phyloP scores from a whole-genome alignment of 768 basidiomycete species.

The Termitomyces sp. region DNA sequence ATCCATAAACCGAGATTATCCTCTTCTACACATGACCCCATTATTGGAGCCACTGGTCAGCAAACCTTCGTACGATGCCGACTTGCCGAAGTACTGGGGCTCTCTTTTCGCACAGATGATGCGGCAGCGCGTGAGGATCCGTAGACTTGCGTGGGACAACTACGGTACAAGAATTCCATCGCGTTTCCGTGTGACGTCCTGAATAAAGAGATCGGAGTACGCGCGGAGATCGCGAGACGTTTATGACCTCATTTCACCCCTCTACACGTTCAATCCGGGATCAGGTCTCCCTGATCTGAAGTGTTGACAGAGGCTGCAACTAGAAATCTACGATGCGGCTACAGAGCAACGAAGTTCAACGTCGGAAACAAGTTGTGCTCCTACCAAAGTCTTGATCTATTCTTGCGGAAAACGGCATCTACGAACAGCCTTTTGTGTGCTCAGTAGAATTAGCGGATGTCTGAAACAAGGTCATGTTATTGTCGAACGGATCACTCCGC shows the following conservation, averaged over 20 bases:
- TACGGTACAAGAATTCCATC: conserved; percentile 29
- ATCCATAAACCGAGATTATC: conserved; percentile 22
- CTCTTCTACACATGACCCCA: conserved; percentile 35
- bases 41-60: conserved; percentile 36
- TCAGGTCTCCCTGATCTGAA: conserved; percentile 35
- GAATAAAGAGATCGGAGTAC: background rate
- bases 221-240: background rate
- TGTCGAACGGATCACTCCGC: background rate
- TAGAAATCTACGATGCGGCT: conserved; percentile 31
- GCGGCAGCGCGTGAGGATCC: conserved; percentile 36
- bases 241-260: conserved; percentile 44
- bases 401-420: too few species aligned
- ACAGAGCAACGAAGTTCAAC: background rate
- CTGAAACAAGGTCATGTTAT: background rate
- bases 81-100: conserved; percentile 36
- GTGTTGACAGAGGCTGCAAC: conserved; percentile 37
- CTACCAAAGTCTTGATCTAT: too few species aligned
- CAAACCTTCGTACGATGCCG: conserved; percentile 30
- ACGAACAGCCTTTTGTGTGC: too few species aligned
- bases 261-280: conserved; percentile 36
- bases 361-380: too few species aligned
- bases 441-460: background rate
- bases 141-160: conserved; percentile 46
- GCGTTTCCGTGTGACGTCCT: conserved; percentile 7
- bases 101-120: conserved; percentile 38